phyloP scores from a whole-genome alignment of 2,329 filamentous ascomycete genomes.

The Cordyceps farinosa region DNA sequence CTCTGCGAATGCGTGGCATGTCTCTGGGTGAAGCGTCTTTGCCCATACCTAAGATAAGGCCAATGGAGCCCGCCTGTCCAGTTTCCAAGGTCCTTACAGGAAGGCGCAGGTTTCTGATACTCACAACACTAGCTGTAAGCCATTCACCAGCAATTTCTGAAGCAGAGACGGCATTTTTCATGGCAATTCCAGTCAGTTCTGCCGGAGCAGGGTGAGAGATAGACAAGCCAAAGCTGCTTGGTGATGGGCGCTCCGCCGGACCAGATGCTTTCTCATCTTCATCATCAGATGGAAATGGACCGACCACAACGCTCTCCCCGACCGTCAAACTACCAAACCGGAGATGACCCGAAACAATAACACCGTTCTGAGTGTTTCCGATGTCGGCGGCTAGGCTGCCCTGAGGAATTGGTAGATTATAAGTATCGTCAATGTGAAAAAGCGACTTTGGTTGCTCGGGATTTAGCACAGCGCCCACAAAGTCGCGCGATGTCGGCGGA shows the following conservation, averaged over 20 bases:
- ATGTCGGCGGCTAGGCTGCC: conserved; percentile 21
- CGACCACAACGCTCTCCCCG: conserved; percentile 73
- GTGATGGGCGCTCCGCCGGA: conserved; percentile 46
- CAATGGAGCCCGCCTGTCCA: conserved; percentile 87
- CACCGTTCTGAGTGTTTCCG: conserved; percentile 44
- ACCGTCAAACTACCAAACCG: conserved; percentile 74
- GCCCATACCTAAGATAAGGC: conserved; percentile 58
- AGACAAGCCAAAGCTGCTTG: conserved; percentile 47
- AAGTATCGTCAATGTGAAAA: conserved; percentile 91
- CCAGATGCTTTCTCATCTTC: conserved; percentile 39
- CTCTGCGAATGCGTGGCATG: conserved; percentile 59
- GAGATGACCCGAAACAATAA: conserved; percentile 81
- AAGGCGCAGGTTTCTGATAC: conserved; percentile 81
- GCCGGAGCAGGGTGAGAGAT: conserved; percentile 51
- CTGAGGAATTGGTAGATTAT: conserved; percentile 66
- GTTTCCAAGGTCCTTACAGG: conserved; percentile 72
- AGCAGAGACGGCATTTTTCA: conserved; percentile 50
- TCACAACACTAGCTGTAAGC: conserved; percentile 76
- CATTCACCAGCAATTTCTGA: conserved; percentile 63
- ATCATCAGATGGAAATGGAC: conserved; percentile 66
- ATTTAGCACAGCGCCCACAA: conserved; percentile 52
- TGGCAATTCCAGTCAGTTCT: conserved; percentile 50
- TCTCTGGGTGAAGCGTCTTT: conserved; percentile 19
- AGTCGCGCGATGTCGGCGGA: conserved; percentile 50
- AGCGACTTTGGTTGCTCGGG: conserved; percentile 60